phyloP scores from a whole-genome alignment of 139 green algal genomes.

The Deuterostichococcus epilithicus region DNA sequence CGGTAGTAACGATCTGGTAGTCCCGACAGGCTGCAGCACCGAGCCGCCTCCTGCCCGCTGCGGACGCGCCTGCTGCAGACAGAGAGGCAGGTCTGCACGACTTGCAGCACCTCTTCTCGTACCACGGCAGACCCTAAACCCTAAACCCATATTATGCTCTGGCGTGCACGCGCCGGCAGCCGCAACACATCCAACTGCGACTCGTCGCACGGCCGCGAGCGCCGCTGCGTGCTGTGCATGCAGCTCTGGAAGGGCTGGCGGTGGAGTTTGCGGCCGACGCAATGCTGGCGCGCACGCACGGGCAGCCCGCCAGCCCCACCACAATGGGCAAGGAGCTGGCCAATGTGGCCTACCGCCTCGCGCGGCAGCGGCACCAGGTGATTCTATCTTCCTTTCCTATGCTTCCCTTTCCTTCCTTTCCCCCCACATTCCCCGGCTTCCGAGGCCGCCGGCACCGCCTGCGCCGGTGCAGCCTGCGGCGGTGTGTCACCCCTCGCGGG shows the following conservation, averaged over 20 bases:
- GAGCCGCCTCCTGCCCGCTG: too few species aligned
- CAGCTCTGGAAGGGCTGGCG: slow-evolving; percentile 43
- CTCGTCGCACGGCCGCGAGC: too few species aligned
- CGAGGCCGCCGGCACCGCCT: too few species aligned
- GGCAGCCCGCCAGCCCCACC: slow-evolving; percentile 94
- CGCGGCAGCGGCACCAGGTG: slow-evolving; percentile 62
- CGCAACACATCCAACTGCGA: neutral
- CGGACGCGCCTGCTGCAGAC: too few species aligned
- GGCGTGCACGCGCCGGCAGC: neutral
- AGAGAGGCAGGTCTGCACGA: too few species aligned
- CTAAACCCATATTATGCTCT: neutral
- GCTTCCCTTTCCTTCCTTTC: neutral
- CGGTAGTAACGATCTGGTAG: too few species aligned
- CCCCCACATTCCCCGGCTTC: neutral
- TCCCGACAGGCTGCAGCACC: too few species aligned
- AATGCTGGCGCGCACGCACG: slow-evolving; percentile 96
- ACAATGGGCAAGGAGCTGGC: slow-evolving; percentile 99
- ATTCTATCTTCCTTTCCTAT: neutral
- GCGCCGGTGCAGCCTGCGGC: too few species aligned
- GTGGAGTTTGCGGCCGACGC: slow-evolving; percentile 78
- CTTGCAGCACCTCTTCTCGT: too few species aligned
- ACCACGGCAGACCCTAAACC: too few species aligned
- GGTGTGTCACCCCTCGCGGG: too few species aligned
- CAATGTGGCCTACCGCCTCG: slow-evolving; percentile 85
- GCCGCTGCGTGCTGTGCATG: neutral